Evolutionary conservation across 1,284 basidiomycete species (phyloP), one percentile per base, ranked within the genome.

Genomic region (Ceratobasidium sp.): DNA sequence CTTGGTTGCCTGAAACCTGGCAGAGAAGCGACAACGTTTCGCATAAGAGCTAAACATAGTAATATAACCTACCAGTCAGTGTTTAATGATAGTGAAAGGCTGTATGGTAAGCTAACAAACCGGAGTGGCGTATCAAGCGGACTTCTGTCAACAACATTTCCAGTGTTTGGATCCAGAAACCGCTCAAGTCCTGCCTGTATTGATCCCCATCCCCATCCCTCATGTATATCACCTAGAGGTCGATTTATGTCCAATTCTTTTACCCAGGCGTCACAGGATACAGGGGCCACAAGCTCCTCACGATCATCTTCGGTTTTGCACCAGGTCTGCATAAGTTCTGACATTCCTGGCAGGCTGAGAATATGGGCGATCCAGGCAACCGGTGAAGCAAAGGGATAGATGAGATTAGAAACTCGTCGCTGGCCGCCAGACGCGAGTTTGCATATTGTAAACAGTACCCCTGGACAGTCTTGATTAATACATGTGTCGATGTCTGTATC

Each of bases 241-340:
- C n/a, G n/a, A n/a, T n/a, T n/a, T n/a, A n/a, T n/a, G n/a, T n/a
- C n/a, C n/a, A n/a, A n/a, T n/a, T n/a, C n/a, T n/a, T n/a, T n/a
- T n/a, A n/a, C n/a, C n/a, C n/a, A n/a, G n/a, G n/a, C n/a, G n/a
- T n/a, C n/a, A n/a, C n/a, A n/a, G n/a, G n/a, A n/a, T n/a, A n/a
- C n/a, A n/a, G n/a, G n/a, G n/a, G n/a, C n/a, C n/a, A n/a, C n/a
- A n/a, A n/a, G n/a, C n/a, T n/a, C n/a, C n/a, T n/a, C n/a, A n/a
- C n/a, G n/a, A n/a, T n/a, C n/a, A n/a, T n/a, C n/a, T 1, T 22
- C 41, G 2, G 19, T 19, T 1, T 19, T n/a, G 41, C 64, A 1
- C 68, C 68, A 61, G 43, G 16, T 59, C 29, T 71, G 68, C 37
- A 71, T 49, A 1, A 71, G 34, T 19, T 71, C 54, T 2, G 68